Evolutionary conservation across 140 eudicot species (phyloP).

Genomic region (Ambrosia hybrid): DNA sequence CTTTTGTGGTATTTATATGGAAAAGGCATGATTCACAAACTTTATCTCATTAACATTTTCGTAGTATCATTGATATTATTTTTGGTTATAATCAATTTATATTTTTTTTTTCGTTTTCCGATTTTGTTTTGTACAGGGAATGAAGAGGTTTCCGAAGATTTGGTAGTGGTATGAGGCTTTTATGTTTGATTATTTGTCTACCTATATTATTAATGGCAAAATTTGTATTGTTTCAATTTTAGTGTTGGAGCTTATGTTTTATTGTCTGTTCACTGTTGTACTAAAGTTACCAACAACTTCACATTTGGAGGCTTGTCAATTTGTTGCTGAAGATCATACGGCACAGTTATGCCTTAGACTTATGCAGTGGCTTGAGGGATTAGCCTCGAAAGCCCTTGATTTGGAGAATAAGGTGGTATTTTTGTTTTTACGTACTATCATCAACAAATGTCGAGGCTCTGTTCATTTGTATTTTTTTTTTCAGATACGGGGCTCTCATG

Average conservation of each 20-base stretch:
- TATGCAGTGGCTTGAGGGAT: constrained; percentile 95
- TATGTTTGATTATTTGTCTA: constrained; percentile 15
- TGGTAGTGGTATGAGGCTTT: constrained; percentile 53
- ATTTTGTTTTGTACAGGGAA: constrained; percentile 47
- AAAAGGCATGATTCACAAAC: constrained; percentile 52
- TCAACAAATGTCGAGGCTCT: background rate
- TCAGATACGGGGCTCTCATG: constrained; percentile 94
- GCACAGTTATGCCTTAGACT: constrained; percentile 93
- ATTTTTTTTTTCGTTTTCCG: background rate
- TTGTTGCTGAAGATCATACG: constrained; percentile 69
- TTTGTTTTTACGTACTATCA: background rate
- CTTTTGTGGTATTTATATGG: constrained; percentile 97
- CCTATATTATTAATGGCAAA: constrained; percentile 6
- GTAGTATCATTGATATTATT: background rate
- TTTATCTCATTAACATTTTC: constrained; percentile 4
- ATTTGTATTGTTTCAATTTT: constrained; percentile 2
- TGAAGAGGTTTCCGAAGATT: constrained; percentile 80
- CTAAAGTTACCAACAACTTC: constrained; percentile 83
- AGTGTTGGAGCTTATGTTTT: constrained; percentile 3
- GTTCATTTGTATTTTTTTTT: constrained; percentile 3
- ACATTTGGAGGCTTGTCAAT: constrained; percentile 92
- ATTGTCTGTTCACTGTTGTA: background rate
- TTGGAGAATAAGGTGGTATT: constrained; percentile 75
- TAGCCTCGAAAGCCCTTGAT: constrained; percentile 93
- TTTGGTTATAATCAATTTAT: background rate